A percentile compares a stretch with the other conserved stretches of the same genome.
Conservation (phyloP, 345 rosid species). For the Euphorbia lathyris region DNA sequence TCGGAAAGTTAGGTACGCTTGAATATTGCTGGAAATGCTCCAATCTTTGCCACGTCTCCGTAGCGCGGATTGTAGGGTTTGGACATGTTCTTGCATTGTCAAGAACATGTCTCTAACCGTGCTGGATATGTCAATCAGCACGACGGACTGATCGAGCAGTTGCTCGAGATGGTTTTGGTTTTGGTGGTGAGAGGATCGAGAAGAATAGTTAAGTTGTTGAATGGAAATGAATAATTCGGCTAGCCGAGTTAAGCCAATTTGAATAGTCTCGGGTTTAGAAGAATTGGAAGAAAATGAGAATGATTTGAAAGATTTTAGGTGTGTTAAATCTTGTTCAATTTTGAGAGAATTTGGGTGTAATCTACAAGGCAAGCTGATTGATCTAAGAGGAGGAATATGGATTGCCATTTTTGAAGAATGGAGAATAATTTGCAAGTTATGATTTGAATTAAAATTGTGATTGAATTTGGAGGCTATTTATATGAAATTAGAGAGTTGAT, state of each 20-base stretch:
- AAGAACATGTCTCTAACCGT: conserved; percentile 36
- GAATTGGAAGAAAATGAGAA: conserved; percentile 7
- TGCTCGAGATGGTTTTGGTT: conserved; percentile 27
- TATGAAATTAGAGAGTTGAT: background rate
- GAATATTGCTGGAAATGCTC: conserved; percentile 33
- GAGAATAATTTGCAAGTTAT: background rate
- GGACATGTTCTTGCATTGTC: conserved; percentile 40
- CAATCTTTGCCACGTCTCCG: conserved; percentile 41
- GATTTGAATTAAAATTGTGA: conserved; percentile 10
- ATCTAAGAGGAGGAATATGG: conserved; percentile 34
- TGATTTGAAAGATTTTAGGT: conserved; percentile 12
- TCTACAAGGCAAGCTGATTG: conserved; percentile 50
- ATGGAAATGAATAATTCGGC: conserved; percentile 33
- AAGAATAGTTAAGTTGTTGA: conserved; percentile 35
- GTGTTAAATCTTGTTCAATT: conserved; percentile 25
- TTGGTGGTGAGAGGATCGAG: conserved; percentile 28
- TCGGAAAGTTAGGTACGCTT: conserved; percentile 52
- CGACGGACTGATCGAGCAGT: conserved; percentile 38
- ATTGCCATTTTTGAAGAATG: conserved; percentile 1
- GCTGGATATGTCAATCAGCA: conserved; percentile 39
- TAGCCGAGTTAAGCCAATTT: conserved; percentile 31
- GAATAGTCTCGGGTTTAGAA: conserved; percentile 20
- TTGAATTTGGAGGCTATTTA: conserved; percentile 10
- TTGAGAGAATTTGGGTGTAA: conserved; percentile 25
- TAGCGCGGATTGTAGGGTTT: conserved; percentile 37